Base-by-base conservation (phyloP, 192 early-diverging fungal species). In the Backusella mclennaniae region DNA sequence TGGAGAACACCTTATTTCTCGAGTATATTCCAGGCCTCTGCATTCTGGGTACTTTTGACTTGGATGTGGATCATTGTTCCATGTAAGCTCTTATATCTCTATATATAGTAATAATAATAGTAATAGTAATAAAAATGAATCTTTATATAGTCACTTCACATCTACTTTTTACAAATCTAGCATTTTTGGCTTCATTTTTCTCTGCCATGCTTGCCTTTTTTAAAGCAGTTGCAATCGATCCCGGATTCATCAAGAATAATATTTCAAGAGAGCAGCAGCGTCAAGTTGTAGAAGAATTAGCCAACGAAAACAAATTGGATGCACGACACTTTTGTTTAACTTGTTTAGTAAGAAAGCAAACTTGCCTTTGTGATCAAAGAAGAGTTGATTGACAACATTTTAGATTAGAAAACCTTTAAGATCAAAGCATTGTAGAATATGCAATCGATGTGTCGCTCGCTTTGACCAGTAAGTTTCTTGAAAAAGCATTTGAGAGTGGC, bases 341-440 rank as follows among this genome's bases (percentile, higher is more conserved):
- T 4, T 99, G 97, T 77, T 82, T 93, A 69, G 90, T 90, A 80
- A 82, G 23, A 35, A 7, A 59, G 3, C 7, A 26, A 26, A 0
- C 1, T 11, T 44, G 12, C 5, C 4, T 17, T 44, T 44, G 42
- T 44, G 4, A 44, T 17, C 7, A 41, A 41, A 41, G 42, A 44
- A 14, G 4, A 44, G 15, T 15, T 44, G 12, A 44, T 4, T 44
- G 15, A 44, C 42, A 17, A 15, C 0, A 4, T 52, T 52, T 17
- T 59, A 92, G 87, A 92, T 92, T 70, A 86, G 85, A 23, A 93
- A 94, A 38, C 98, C 98, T 4, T 66, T 99, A 66, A 83, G 98
- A 23, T 95, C 94, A 19, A 98, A 98, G 81, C 98, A 99, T 78
- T 99, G 98, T 84, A 92, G 90, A 76, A 86, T 93, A 67, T 98